These are phyloP conservation scores for Colletotrichum chrysophilum DNA, from an alignment of 2,329 filamentous ascomycete species.

Conservation along the genomic window DNA sequence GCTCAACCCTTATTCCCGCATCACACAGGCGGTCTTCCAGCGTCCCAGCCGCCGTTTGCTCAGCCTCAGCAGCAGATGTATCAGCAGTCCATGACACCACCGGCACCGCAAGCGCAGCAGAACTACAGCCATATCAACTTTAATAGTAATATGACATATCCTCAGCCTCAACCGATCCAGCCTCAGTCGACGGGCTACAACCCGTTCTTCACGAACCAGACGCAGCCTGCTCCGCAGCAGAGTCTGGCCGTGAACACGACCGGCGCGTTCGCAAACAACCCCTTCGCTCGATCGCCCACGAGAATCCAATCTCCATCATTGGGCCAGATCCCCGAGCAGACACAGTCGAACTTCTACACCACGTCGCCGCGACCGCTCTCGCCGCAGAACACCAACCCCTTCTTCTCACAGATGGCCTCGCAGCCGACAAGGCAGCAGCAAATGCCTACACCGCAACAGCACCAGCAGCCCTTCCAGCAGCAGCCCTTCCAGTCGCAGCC, in stretches of 20 bases:
- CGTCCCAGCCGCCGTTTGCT: slow-evolving; percentile 39
- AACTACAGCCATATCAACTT: slow-evolving; percentile 44
- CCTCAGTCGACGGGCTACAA: slow-evolving; percentile 52
- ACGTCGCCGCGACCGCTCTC: slow-evolving; percentile 29
- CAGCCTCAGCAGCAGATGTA: slow-evolving; percentile 41
- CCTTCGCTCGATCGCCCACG: slow-evolving; percentile 55
- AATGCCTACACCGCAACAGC: slow-evolving; percentile 21
- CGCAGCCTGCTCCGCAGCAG: slow-evolving; percentile 34
- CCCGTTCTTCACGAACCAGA: slow-evolving; percentile 52
- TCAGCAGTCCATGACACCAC: slow-evolving; percentile 49
- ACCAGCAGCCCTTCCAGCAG: slow-evolving; percentile 26
- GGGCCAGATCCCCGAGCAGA: slow-evolving; percentile 58
- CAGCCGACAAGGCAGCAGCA: slow-evolving; percentile 21
- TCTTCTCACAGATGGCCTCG: slow-evolving; percentile 27
- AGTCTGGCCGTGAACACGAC: slow-evolving; percentile 45
- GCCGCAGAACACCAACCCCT: slow-evolving; percentile 31
- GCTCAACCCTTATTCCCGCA: slow-evolving; percentile 74
- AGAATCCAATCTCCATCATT: slow-evolving; percentile 55
- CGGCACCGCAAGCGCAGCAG: slow-evolving; percentile 44
- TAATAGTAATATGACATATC: slow-evolving; percentile 49
- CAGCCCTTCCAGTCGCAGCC: slow-evolving; percentile 28
- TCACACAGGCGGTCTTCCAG: slow-evolving; percentile 69
- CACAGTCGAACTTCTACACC: slow-evolving; percentile 47
- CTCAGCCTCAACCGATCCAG: slow-evolving; percentile 40
- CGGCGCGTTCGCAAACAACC: slow-evolving; percentile 47